phyloP scores from a whole-genome alignment of 2,329 filamentous ascomycete genomes.

The Cordyceps farinosa region DNA sequence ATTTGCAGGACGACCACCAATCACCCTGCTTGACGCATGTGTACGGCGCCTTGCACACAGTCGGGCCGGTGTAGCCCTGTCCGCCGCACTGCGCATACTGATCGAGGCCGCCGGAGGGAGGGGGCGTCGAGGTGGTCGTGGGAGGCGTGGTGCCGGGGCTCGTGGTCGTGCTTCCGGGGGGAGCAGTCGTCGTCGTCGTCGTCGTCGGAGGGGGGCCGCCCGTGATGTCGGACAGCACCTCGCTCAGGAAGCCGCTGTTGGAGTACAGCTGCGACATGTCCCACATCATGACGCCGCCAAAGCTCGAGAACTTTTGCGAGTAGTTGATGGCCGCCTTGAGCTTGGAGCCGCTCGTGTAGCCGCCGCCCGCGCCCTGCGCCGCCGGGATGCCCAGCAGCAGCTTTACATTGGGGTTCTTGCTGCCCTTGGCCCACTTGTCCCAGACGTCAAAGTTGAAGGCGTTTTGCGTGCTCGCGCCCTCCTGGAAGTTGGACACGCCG shows the following conservation, averaged over 20 bases:
- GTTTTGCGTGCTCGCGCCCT: slow-evolving; percentile 41
- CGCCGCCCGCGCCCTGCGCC: slow-evolving; percentile 49
- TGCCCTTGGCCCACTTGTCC: slow-evolving; percentile 62
- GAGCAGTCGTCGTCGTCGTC: neutral
- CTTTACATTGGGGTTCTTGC: slow-evolving; percentile 57
- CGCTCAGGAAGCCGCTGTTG: slow-evolving; percentile 54
- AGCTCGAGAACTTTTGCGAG: slow-evolving; percentile 52
- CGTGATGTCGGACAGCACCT: slow-evolving; percentile 37
- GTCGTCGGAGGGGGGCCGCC: slow-evolving; percentile 4
- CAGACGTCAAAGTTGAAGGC: slow-evolving; percentile 62
- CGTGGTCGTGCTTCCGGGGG: neutral
- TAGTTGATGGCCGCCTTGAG: slow-evolving; percentile 52
- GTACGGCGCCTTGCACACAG: slow-evolving; percentile 24
- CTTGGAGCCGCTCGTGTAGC: slow-evolving; percentile 48
- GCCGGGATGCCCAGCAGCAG: slow-evolving; percentile 60
- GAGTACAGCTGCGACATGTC: slow-evolving; percentile 58
- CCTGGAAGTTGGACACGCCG: slow-evolving; percentile 50
- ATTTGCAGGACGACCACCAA: slow-evolving; percentile 26
- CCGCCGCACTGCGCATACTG: slow-evolving; percentile 27
- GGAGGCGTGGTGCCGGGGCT: neutral
- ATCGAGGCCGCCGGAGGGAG: slow-evolving; percentile 22
- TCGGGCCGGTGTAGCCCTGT: slow-evolving; percentile 23
- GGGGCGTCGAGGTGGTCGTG: neutral
- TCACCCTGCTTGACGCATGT: slow-evolving; percentile 21
- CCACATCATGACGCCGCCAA: slow-evolving; percentile 69